Conservation (phyloP, 306 rosid species). For the Vigna angularis region DNA sequence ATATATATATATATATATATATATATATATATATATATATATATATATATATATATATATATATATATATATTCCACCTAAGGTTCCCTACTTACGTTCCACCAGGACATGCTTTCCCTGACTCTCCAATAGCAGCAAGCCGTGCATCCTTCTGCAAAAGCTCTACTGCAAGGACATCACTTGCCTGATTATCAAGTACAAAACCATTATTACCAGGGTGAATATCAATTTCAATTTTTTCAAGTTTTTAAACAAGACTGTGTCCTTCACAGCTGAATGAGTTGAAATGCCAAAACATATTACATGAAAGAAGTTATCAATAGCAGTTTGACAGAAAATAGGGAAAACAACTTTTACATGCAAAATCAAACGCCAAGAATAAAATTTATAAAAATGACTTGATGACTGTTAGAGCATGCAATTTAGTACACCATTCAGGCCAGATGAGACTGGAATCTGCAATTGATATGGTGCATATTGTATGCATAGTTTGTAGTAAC, state of each 20-base stretch:
- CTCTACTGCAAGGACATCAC: constrained; percentile 97
- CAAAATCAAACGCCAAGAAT: constrained; percentile 25
- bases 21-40: too few relatives aligned
- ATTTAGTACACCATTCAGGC: neutral
- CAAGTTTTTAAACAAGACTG: neutral
- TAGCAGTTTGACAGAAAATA: constrained; percentile 23
- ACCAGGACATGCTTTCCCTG: constrained; percentile 85
- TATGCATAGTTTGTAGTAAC: constrained; percentile 33
- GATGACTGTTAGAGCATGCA: constrained; percentile 20
- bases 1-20: neutral
- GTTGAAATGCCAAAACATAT: constrained; percentile 7
- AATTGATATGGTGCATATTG: constrained; percentile 18
- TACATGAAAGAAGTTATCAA: constrained; percentile 12
- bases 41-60: too few relatives aligned
- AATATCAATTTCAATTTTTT: constrained; percentile 9
- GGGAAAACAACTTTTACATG: constrained; percentile 11
- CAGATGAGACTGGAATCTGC: constrained; percentile 19
- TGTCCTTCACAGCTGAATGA: neutral
- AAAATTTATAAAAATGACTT: neutral
- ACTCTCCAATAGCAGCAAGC: constrained; percentile 81
- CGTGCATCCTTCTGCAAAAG: constrained; percentile 95
- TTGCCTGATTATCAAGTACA: constrained; percentile 68
- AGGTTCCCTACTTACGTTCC: constrained; percentile 75
- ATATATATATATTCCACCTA: constrained; percentile 26
- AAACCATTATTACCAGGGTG: constrained; percentile 5